These are phyloP conservation scores for Boechera stricta DNA, from an alignment of 345 rosid genomes.

Conservation along the genomic window DNA sequence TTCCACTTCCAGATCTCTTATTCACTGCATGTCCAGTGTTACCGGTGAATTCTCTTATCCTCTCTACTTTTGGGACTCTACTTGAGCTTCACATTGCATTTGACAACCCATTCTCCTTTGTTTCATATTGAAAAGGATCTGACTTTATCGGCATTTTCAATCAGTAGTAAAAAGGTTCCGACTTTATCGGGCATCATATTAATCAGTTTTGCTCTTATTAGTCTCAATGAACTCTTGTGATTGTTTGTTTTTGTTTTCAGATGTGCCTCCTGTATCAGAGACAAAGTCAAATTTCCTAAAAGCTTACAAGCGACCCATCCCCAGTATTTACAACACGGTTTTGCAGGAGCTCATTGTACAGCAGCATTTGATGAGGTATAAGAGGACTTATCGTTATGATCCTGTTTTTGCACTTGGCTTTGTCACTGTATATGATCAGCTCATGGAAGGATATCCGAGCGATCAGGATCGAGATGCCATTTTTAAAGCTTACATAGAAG, in stretches of 20 bases:
- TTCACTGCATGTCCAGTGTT: slow-evolving; percentile 70
- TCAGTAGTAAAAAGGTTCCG: too few relatives aligned
- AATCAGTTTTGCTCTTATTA: neutral
- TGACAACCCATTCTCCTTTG: neutral
- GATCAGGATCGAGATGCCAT: slow-evolving; percentile 89
- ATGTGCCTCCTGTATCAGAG: slow-evolving; percentile 83
- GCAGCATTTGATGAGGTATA: slow-evolving; percentile 94
- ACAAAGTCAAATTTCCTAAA: slow-evolving; percentile 81
- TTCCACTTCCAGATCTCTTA: slow-evolving; percentile 52
- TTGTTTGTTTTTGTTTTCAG: slow-evolving; percentile 45
- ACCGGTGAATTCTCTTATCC: slow-evolving; percentile 52
- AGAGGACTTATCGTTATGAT: slow-evolving; percentile 79
- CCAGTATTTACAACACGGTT: slow-evolving; percentile 86
- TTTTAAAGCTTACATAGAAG: slow-evolving; percentile 78
- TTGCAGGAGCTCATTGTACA: slow-evolving; percentile 92
- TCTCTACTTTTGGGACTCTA: neutral
- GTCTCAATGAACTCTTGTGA: neutral
- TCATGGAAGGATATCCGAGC: slow-evolving; percentile 98
- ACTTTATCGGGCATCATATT: neutral
- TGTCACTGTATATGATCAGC: slow-evolving; percentile 93
- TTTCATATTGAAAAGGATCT: neutral
- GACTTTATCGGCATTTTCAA: neutral
- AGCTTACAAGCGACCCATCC: slow-evolving; percentile 89
- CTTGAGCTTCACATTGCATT: slow-evolving; percentile 2
- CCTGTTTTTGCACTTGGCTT: slow-evolving; percentile 95